Evolutionary conservation across 257 asterid genomes (phyloP), one percentile per base, ranked within the genome.

Genomic region (Solanum verrucosum): DNA sequence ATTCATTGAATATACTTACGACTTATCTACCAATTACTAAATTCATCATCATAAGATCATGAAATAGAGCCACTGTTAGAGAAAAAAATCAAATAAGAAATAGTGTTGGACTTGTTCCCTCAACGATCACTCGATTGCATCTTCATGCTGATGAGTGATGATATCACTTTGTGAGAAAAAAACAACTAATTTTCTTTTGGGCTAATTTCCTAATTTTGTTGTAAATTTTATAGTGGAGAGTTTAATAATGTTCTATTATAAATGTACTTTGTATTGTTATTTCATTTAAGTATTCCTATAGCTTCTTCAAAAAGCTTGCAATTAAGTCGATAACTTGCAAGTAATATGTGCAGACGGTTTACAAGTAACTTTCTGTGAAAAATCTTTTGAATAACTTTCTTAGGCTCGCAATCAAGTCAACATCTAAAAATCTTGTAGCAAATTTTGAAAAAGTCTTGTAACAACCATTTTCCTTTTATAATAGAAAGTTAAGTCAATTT

Each of bases 321-420:
- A 56, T 56, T 2, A 56, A 56, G 10, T 3, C 3, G 1, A 56
- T 18, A 56, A 56, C 4, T 56, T 56, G 4, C 4, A 18, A 56
- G 65, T 18, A 56, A 1, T 56, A 56, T 16, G 4, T 18, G 4
- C 0, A 56, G n/a, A 18, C 2, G 10, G 0, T 0, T 52, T 52
- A 56, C 21, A 56, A 18, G 9, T 56, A 56, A 0, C 4, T 56
- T 56, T 56, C 0, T 18, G 9, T 18, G n/a, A 18, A 56, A 6
- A 18, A 6, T 0, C 4, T 56, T 56, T 1, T 56, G n/a, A 56
- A 56, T 6, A 6, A 18, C n/a, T 18, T 52, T 56, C 9, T 56
- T 56, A 18, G 10, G 9, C 11, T 56, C 10, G n/a, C n/a, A 46
- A 14, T 46, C 20, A 46, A 46, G 59, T 14, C 59, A 46, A 52